Evolutionary conservation across 495 filamentous ascomycete species (phyloP), one percentile per base, ranked within the genome.

Genomic region (Elasticomyces elasticus): DNA sequence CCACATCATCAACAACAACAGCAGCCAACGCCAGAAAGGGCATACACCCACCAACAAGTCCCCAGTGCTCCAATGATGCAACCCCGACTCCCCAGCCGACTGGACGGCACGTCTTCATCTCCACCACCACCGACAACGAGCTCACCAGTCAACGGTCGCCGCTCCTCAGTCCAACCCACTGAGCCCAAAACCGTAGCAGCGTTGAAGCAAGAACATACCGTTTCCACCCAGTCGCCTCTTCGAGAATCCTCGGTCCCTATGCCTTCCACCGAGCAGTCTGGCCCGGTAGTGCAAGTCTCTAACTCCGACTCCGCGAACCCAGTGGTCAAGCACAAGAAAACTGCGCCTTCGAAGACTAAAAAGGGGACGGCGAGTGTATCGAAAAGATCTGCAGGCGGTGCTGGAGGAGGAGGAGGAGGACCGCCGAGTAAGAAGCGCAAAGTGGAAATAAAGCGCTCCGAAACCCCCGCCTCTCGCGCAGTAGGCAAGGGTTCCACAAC

Each of bases 381-480:
- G 1, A 81, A 73, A 61, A 82, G 82, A 55, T 45, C 59, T 9
- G n/a, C n/a, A n/a, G n/a, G n/a, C n/a, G n/a, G n/a, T n/a, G n/a
- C n/a, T n/a, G n/a, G n/a, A n/a, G n/a, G n/a, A n/a, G n/a, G n/a
- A n/a, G n/a, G n/a, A n/a, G n/a, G n/a, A n/a, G n/a, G n/a, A n/a
- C 67, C 76, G 1, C 61, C 74, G 0, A 46, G 67, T 27, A 84
- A 82, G 65, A 81, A 80, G 63, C 79, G 79, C 52, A 82, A 79
- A 56, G 52, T 75, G 28, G 79, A 82, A 15, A 53, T 55, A 19
- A 75, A 49, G 41, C 61, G 64, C 35, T 70, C 67, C 10, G 62
- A 47, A 28, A 71, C 69, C 11, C 69, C 72, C 6, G 74, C 77
- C 1, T 69, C 70, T n/a, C 74, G 73, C 35, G n/a, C n/a, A n/a